Base-by-base conservation (phyloP, 768 basidiomycete species). In the Suillus weaverae region DNA sequence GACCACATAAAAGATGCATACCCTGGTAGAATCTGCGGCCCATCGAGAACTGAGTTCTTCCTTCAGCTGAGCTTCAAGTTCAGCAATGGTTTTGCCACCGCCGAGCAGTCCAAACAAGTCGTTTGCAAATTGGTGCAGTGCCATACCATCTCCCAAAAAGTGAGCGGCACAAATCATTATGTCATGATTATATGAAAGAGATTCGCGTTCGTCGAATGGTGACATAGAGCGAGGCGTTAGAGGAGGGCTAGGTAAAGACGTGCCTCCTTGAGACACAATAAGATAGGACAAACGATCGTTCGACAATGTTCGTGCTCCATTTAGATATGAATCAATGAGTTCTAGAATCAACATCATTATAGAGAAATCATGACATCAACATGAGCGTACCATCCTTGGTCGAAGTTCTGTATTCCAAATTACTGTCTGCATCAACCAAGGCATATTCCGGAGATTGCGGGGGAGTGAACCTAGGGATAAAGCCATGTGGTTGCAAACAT, bases 131-230 rank as follows among this genome's bases (percentile, higher is more conserved):
- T 85, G 82, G 75, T 94, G 92, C 20, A 94, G 81, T 1, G 92
- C 90, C 88, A 94, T 93, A 26, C 94, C 94, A 72, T 95, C 94
- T 22, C 92, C 92, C 55, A 94, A 74, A 74, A 89, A 94, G 73
- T 95, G 94, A 8, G 90, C 85, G 4, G 90, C 88, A 67, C 88
- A 89, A 56, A 95, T 83, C 66, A 92, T 78, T 62, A 94, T 76
- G 70, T 94, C 85, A 70, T 82, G 87, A 61, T 84, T 74, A 38
- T 62, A 73, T 55, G 62, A 69, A 43, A 30, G 67, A 61, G 61
- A 74, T 8, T 67, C 69, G 16, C 43, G 61, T 44, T 66, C 66
- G 63, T 22, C 13, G 22, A 39, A 33, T 22, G 59, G 18, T 10
- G 32, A 38, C 60, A 66, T 61, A 33, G 71, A 72, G 62, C 71